Base-by-base conservation (phyloP, 257 asterid species). In the Paulownia fortunei region DNA sequence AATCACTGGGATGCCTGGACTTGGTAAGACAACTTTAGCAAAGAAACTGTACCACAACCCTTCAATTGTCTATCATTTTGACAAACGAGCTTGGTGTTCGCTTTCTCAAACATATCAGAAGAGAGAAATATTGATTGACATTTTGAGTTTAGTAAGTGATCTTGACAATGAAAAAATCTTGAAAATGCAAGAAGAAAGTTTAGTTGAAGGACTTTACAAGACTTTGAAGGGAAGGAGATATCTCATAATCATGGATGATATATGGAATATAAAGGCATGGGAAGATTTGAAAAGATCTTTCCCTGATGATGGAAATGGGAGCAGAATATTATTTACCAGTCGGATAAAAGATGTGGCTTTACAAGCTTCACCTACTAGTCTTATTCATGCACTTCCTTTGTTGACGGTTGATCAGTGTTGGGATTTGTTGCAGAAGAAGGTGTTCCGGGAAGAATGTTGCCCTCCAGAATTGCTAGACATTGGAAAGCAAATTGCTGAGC, bases 351-450 rank as follows among this genome's bases (percentile, higher is more conserved):
- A 6, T 62, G 46, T 16, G 5, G n/a, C n/a, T n/a, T n/a, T n/a
- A n/a, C n/a, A n/a, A n/a, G 69, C 46, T 62, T 47, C 47, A 11
- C 8, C 24, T 34, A 11, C 10, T 62, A 62, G 69, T 47, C 3
- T 62, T 32, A 62, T 62, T 16, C 69, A 34, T 8, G 4, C 37
- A 24, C 44, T 62, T 34, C 24, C 23, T 11, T 8, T 60, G 0
- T 13, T 24, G 41, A 24, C 66, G 1, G 4, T 0, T 3, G 21
- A 42, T n/a, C 67, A 71, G 39, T 9, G 74, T 52, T 72, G 74
- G 79, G 68, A 62, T 18, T 36, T 79, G 24, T 26, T 79, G 6
- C 42, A 71, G 55, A 61, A 34, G 26, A 72, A 64, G 30, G 34
- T 30, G 0, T 79, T 79, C 27, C 11, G n/a, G n/a, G 19, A 15